These are phyloP conservation scores for Mimosa bimucronata DNA, from an alignment of 306 rosid species.

Conservation along the genomic window DNA sequence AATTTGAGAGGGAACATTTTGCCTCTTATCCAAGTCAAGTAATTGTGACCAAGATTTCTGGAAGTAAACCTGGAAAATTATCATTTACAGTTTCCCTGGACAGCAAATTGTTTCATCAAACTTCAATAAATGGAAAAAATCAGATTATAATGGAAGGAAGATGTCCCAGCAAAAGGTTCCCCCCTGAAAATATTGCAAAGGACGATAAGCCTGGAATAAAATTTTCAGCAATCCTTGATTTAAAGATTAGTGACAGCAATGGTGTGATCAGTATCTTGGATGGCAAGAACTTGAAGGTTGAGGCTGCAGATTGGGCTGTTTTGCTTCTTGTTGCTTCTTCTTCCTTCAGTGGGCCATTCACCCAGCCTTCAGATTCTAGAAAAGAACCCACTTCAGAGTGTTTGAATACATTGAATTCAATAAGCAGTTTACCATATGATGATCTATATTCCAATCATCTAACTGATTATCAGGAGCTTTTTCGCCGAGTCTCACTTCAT, in stretches of 20 bases:
- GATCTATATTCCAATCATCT: slow-evolving; percentile 63
- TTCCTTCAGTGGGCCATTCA: slow-evolving; percentile 69
- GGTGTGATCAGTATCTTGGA: slow-evolving; percentile 53
- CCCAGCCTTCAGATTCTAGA: slow-evolving; percentile 59
- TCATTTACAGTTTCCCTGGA: slow-evolving; percentile 64
- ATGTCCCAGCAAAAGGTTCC: slow-evolving; percentile 55
- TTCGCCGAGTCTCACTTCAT: slow-evolving; percentile 69
- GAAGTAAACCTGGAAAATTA: slow-evolving; percentile 53
- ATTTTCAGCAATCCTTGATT: slow-evolving; percentile 68
- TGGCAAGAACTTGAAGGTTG: slow-evolving; percentile 57
- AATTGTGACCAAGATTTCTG: slow-evolving; percentile 63
- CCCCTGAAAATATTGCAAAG: slow-evolving; percentile 38
- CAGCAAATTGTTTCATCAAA: slow-evolving; percentile 63
- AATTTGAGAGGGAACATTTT: slow-evolving; percentile 70
- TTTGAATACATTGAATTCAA: slow-evolving; percentile 41
- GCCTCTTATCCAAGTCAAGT: slow-evolving; percentile 69
- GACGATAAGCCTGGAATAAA: slow-evolving; percentile 57
- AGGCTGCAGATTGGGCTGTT: slow-evolving; percentile 68
- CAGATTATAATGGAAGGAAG: slow-evolving; percentile 65
- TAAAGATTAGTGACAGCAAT: slow-evolving; percentile 52
- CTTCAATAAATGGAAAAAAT: slow-evolving; percentile 41
- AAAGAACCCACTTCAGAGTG: slow-evolving; percentile 62
- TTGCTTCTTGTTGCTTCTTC: slow-evolving; percentile 66
- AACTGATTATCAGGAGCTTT: slow-evolving; percentile 72
- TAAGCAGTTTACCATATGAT: slow-evolving; percentile 50